phyloP scores from a whole-genome alignment of 129 eudicot species.

The Oenanthe sinensis region DNA sequence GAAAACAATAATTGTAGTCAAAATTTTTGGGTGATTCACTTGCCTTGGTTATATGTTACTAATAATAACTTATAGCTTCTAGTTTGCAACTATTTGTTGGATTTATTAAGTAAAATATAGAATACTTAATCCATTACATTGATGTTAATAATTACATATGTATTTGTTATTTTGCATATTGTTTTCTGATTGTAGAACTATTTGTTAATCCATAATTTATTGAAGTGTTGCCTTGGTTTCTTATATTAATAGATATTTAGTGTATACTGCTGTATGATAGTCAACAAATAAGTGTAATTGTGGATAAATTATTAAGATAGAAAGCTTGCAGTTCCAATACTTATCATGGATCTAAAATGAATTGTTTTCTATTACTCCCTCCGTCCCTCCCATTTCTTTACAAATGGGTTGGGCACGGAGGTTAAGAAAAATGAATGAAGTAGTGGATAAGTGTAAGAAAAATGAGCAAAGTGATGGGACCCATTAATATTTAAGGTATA shows the following conservation, averaged over 20 bases:
- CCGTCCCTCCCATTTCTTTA: no score
- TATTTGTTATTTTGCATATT: not conserved
- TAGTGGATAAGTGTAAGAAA: no score
- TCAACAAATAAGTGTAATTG: not conserved
- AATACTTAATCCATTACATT: not conserved
- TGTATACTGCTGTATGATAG: not conserved
- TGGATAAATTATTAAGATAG: not conserved
- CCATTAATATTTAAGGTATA: no score
- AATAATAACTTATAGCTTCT: not conserved
- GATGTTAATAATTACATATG: not conserved
- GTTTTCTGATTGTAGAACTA: not conserved
- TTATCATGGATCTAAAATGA: not conserved
- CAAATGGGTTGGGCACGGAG: no score
- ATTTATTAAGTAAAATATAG: not conserved
- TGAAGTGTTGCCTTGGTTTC: not conserved
- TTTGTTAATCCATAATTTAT: not conserved
- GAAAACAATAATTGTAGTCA: no score
- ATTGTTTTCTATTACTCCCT: no score
- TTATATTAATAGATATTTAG: not conserved
- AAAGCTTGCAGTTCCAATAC: not conserved
- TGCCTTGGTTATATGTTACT: not conserved
- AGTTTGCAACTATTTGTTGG: not conserved
- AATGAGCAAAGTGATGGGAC: no score
- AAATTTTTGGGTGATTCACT: not conserved
- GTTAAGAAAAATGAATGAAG: no score